Conservation (phyloP, 208 protist species). For the Naegleria gruberi region DNA sequence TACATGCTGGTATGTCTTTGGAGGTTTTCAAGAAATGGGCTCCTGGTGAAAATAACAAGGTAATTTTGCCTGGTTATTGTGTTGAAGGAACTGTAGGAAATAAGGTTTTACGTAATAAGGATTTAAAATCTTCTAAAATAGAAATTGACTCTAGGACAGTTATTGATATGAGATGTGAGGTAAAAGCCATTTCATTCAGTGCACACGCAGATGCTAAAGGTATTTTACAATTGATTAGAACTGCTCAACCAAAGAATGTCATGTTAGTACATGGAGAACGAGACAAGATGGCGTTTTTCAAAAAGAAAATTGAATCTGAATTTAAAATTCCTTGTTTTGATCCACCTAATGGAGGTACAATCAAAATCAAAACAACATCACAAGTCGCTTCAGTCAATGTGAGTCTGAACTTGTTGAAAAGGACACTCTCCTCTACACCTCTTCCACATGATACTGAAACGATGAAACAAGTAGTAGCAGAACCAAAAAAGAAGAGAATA, state of each 20-base stretch:
- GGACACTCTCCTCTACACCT: not conserved
- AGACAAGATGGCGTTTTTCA: constrained; percentile 51
- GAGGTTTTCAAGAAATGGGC: constrained; percentile 70
- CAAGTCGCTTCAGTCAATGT: not conserved
- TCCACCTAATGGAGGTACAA: constrained; percentile 1
- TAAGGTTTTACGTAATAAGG: constrained; percentile 42
- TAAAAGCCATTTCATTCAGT: constrained; percentile 55
- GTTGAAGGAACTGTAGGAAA: constrained; percentile 73
- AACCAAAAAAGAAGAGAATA: not conserved
- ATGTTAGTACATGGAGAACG: constrained; percentile 70
- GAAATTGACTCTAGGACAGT: constrained; percentile 53
- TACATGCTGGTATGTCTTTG: constrained; percentile 62
- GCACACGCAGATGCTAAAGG: constrained; percentile 78
- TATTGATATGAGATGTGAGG: constrained; percentile 50
- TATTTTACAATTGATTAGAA: constrained; percentile 64
- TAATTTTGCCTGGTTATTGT: constrained; percentile 84
- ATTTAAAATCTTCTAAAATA: constrained; percentile 4
- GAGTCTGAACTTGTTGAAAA: not conserved
- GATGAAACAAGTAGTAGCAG: not conserved
- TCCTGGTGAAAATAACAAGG: constrained; percentile 54
- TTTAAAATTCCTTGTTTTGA: constrained; percentile 18
- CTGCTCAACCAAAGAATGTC: constrained; percentile 50
- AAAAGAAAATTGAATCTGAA: constrained; percentile 21
- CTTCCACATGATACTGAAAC: not conserved
- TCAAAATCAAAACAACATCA: not conserved